Percentiles rank a stretch among this genome's conserved stretches.
Conservation (phyloP, 768 basidiomycete genomes). For the Podaxis sp. region DNA sequence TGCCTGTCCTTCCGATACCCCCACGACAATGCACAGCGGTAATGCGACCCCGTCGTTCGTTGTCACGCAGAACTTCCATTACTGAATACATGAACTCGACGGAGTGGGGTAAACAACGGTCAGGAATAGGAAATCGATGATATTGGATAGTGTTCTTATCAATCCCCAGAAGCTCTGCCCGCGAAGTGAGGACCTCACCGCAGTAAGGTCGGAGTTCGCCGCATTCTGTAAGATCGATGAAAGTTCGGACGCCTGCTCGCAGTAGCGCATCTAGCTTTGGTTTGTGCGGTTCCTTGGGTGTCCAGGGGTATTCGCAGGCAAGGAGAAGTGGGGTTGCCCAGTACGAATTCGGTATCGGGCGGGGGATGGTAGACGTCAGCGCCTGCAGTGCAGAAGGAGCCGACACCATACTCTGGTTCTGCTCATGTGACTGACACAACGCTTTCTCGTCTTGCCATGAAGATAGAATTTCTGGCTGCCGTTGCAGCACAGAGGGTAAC, state of each 20-base stretch:
- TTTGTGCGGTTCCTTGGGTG: constrained; percentile 51
- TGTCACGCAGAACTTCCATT: constrained; percentile 58
- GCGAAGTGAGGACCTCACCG: constrained; percentile 44
- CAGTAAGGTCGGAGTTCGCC: constrained; percentile 72
- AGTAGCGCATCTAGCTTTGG: constrained; percentile 78
- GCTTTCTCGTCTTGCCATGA: background rate
- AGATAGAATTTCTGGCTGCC: background rate
- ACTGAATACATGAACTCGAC: constrained; percentile 58
- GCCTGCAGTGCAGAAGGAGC: constrained; percentile 1
- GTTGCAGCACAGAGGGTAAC: background rate
- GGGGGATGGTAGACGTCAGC: constrained; percentile 27
- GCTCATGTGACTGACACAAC: background rate
- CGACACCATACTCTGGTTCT: no score
- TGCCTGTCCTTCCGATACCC: constrained; percentile 73
- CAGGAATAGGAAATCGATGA: constrained; percentile 77
- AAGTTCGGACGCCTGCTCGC: constrained; percentile 71
- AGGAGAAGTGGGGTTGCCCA: constrained; percentile 75
- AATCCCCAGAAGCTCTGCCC: constrained; percentile 57
- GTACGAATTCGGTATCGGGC: constrained; percentile 83
- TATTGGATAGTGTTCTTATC: constrained; percentile 61
- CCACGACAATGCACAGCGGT: constrained; percentile 80
- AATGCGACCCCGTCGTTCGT: constrained; percentile 56
- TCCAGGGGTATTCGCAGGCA: constrained; percentile 83
- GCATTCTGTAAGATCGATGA: constrained; percentile 83
- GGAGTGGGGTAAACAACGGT: constrained; percentile 65